phyloP scores from a whole-genome alignment of 1,139 yeast species.

The Candida pseudocylindracea region DNA sequence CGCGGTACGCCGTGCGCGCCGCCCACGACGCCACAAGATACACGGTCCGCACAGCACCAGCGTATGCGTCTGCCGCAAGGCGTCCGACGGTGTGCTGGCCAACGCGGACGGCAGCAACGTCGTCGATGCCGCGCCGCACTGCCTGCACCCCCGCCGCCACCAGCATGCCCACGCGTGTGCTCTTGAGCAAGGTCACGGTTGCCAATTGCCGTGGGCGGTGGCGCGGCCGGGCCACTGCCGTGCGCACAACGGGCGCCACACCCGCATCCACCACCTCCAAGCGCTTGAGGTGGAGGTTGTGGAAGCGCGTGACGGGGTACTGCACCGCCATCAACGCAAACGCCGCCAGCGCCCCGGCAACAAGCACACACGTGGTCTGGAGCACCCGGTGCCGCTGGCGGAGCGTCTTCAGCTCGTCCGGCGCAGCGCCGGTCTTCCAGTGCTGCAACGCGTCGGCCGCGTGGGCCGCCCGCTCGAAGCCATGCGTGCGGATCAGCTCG shows the following conservation, averaged over 20 bases:
- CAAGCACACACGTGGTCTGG: slow-evolving; percentile 46
- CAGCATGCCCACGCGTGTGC: no score
- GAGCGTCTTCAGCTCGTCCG: slow-evolving; percentile 3
- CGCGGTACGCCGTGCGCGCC: slow-evolving; percentile 1
- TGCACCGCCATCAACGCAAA: slow-evolving; percentile 54
- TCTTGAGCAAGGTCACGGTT: no score
- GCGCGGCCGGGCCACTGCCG: no score
- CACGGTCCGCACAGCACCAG: no score
- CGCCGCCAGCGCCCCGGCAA: slow-evolving; percentile 88
- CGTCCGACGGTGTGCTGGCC: slow-evolving; percentile 17
- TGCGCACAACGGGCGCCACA: no score
- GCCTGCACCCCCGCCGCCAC: no score
- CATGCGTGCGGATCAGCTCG: slow-evolving; percentile 54
- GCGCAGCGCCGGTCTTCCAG: no score
- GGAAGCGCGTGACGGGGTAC: slow-evolving; percentile 64
- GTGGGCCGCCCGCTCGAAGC: slow-evolving; percentile 2
- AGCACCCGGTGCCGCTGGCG: slow-evolving; percentile 21
- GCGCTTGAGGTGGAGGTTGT: slow-evolving; percentile 56
- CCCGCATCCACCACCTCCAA: slow-evolving; percentile 46
- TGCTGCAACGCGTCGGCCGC: slow-evolving; percentile 7
- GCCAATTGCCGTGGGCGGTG: no score
- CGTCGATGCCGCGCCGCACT: no score
- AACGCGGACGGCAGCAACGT: slow-evolving; percentile 7
- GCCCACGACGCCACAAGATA: no score
- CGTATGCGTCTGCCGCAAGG: no score